Base-by-base conservation (phyloP, 2,329 filamentous ascomycete species). In the Hypomyces rosellus region DNA sequence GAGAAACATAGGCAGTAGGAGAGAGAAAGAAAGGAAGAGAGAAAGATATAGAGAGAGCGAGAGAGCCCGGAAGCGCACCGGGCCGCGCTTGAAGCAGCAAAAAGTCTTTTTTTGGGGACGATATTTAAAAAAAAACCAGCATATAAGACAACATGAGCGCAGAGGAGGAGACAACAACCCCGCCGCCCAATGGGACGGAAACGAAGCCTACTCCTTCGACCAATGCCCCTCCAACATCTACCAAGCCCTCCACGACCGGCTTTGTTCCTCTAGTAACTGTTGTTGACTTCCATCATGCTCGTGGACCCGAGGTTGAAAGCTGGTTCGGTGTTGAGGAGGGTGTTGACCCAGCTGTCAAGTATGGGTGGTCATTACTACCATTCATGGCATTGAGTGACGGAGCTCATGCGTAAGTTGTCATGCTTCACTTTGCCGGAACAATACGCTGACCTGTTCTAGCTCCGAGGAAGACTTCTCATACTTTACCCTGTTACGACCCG, bases 311-410 rank as follows among this genome's bases (percentile, higher is more conserved):
- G 72, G 87, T 97, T 50, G 91, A 97, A 73, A 81, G 78, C 61
- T 97, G 92, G 88, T 89, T 96, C 64, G 90, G 89, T 54, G 81
- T 71, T 25, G 69, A 84, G 16, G 84, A 91, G 59, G 87, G 84
- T 48, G 75, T 73, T 52, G 90, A 96, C 68, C 89, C 92, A 11
- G 87, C 87, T 3, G 75, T 71, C 42, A 86, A 91, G 52, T 92
- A 95, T 70, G 89, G 93, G 64, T 99, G 93, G 93, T 79, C 84
- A 25, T 70, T 96, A 59, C 76, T 99, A 54, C 91, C 93, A 0
- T 99, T 99, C 69, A 96, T 97, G 89, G 93, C 93, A 22, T 72
- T 99, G 63, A 93, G 89, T 51, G 93, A 99, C 66, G 93, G 93
- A 48, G 93, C 93, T 48, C 93, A 99, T 75, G 84, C 90, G 84